Evolutionary conservation across 441 rosid species (phyloP), one percentile per base, ranked within the genome.

Genomic region (Erodium trifolium): DNA sequence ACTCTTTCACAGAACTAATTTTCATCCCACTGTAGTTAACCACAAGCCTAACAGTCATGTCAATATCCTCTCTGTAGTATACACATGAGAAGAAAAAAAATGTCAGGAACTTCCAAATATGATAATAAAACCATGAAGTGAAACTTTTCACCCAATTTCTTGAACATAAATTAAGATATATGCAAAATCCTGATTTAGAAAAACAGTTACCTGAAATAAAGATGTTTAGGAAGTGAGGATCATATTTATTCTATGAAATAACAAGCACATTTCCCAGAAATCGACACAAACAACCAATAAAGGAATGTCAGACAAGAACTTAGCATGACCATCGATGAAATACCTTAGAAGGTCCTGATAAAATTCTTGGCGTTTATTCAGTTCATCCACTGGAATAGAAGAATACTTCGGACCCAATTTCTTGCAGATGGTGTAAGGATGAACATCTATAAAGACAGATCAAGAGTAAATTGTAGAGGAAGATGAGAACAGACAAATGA

Each of bases 261-360:
- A 37, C 41, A 37, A 37, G 41, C 7, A 37, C 0, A 37, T 37
- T 37, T 5, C 5, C 39, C 2, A 35, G 16, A n/a, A n/a, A n/a
- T n/a, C n/a, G n/a, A n/a, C n/a, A n/a, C n/a, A n/a, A n/a, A 23
- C 27, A 23, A 23, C 27, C 27, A 23, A 23, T 23, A 23, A 23
- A 23, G 27, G 27, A 23, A 23, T 23, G 27, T 49, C 55, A 13
- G 16, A n/a, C 14, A 51, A 4, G 34, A 63, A 41, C 62, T 49
- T 23, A 57, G 67, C 35, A 66, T 27, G 63, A 31, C 51, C 60
- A 55, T 19, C 55, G 60, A 16, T 65, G 47, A 27, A 35, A 68
- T 83, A 89, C 97, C 96, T 91, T 74, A 93, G 95, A 78, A 93
- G 96, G 81, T 91, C 98, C 78, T 83, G 75, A 70, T 89, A 91